phyloP scores from a whole-genome alignment of 1,139 yeast genomes.

The Yamadazyma siamensis region DNA sequence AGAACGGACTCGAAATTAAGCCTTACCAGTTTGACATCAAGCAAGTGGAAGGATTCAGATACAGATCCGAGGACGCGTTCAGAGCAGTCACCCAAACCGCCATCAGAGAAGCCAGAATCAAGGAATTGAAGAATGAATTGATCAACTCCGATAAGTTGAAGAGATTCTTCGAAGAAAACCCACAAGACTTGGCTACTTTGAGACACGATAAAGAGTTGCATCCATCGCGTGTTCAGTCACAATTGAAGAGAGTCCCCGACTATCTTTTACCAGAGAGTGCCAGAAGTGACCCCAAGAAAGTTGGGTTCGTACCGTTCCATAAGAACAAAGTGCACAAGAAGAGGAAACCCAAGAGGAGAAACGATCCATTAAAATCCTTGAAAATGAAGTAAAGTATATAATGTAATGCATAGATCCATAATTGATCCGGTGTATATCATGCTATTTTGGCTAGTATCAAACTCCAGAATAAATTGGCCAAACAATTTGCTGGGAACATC shows the following conservation, averaged over 20 bases:
- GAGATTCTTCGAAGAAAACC: slow-evolving; percentile 95
- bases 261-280: slow-evolving; percentile 84
- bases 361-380: slow-evolving; percentile 68
- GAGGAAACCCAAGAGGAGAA: slow-evolving; percentile 38
- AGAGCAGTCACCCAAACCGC: slow-evolving; percentile 90
- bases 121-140: slow-evolving; percentile 84
- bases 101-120: slow-evolving; percentile 89
- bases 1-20: slow-evolving; percentile 65
- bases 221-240: slow-evolving; percentile 77
- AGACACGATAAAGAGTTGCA: slow-evolving; percentile 91
- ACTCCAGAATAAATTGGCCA: slow-evolving; percentile 57
- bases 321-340: slow-evolving; percentile 50
- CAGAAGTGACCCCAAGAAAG: slow-evolving; percentile 52
- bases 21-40: slow-evolving; percentile 91
- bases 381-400: slow-evolving; percentile 13
- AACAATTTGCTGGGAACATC: slow-evolving; percentile 58
- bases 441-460: slow-evolving; percentile 38
- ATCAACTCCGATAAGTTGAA: slow-evolving; percentile 86
- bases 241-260: slow-evolving; percentile 89
- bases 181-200: slow-evolving; percentile 85
- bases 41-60: slow-evolving; percentile 94
- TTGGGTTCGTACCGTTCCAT: slow-evolving; percentile 78
- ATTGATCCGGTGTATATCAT: slow-evolving; percentile 1
- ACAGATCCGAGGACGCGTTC: slow-evolving; percentile 96
- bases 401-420: neutral